These are phyloP conservation scores for Fusarium sp. DNA, from an alignment of 2,329 filamentous ascomycete species.

Conservation along the genomic window DNA sequence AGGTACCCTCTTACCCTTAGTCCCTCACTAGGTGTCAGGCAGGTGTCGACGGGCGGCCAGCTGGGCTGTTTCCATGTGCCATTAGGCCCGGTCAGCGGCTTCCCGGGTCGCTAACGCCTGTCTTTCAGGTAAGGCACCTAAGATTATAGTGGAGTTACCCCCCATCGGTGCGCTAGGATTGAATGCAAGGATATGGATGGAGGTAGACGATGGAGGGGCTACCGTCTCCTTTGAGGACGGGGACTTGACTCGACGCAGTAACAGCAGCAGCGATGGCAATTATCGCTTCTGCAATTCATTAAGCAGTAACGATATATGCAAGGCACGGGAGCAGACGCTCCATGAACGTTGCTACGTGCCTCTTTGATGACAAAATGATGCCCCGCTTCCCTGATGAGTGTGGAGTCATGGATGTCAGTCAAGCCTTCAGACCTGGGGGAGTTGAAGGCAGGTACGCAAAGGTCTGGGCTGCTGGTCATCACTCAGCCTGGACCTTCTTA, in stretches of 20 bases:
- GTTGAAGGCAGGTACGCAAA: background rate
- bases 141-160: conserved; percentile 18
- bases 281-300: background rate
- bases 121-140: conserved; percentile 36
- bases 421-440: conserved; percentile 5
- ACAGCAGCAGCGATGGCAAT: background rate
- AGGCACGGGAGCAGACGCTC: background rate
- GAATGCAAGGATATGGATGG: background rate
- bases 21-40: conserved; percentile 23
- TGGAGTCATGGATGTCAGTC: conserved; percentile 5
- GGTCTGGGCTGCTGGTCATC: background rate
- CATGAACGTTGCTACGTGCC: background rate
- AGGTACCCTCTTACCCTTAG: background rate
- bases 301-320: background rate
- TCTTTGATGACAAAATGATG: background rate
- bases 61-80: conserved; percentile 14
- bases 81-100: conserved; percentile 20
- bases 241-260: background rate
- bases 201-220: background rate
- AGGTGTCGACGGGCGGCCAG: conserved; percentile 7
- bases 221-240: background rate
- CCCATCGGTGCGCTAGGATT: conserved; percentile 4
- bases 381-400: conserved; percentile 4
- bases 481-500: background rate
- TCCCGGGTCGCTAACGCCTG: conserved; percentile 14